Percentiles rank a stretch among this genome's conserved stretches.
These are phyloP conservation scores for Jacaranda mimosifolia DNA, from an alignment of 257 asterid genomes.

Conservation along the genomic window DNA sequence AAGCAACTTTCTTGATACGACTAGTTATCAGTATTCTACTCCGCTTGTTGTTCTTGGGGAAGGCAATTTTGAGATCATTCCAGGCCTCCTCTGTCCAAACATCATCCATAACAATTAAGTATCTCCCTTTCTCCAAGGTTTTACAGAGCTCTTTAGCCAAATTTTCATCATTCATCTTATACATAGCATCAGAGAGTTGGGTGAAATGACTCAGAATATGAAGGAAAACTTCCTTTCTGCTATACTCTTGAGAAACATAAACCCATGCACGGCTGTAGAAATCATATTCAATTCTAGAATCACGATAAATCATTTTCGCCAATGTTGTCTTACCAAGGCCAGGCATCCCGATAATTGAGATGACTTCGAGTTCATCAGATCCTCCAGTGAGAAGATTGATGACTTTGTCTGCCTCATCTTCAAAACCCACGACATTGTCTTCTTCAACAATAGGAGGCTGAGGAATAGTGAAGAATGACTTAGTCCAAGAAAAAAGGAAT, in stretches of 20 bases:
- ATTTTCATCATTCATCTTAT: conserved; percentile 48
- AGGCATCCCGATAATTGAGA: conserved; percentile 57
- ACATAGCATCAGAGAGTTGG: conserved; percentile 40
- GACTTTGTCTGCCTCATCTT: conserved; percentile 57
- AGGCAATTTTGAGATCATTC: conserved; percentile 55
- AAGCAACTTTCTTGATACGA: conserved; percentile 48
- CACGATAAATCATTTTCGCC: conserved; percentile 62
- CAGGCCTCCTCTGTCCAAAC: conserved; percentile 61
- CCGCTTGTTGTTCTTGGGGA: conserved; percentile 53
- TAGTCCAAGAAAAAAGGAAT: neutral
- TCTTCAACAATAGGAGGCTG: conserved; percentile 64
- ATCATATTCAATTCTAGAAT: conserved; percentile 46
- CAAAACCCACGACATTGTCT: conserved; percentile 60
- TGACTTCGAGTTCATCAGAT: conserved; percentile 49
- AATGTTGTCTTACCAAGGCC: conserved; percentile 77
- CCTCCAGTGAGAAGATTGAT: conserved; percentile 44
- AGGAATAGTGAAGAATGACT: conserved; percentile 24
- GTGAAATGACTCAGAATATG: conserved; percentile 42
- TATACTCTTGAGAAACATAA: conserved; percentile 60
- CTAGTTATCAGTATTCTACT: conserved; percentile 62
- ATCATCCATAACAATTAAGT: conserved; percentile 67
- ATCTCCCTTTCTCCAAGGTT: conserved; percentile 48
- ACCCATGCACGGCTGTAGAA: conserved; percentile 62
- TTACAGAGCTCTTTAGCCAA: conserved; percentile 47
- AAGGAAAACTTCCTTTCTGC: conserved; percentile 58